A percentile compares a stretch with the other conserved stretches of the same genome.
Evolutionary conservation across 129 eudicot genomes (phyloP).

Genomic region (Heracleum sosnowskyi): DNA sequence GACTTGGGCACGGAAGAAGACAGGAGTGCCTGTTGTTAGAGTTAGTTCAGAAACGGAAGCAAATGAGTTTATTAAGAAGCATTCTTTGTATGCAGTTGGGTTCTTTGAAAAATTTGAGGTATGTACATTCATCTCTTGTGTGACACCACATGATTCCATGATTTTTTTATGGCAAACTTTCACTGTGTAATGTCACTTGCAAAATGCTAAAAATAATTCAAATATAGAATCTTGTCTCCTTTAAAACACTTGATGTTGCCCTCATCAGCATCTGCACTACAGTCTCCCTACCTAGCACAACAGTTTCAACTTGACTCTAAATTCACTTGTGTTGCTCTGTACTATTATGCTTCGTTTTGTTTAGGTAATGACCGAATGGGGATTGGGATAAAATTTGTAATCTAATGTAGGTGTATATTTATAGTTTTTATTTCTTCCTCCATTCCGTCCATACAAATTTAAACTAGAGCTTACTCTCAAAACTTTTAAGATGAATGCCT

Average conservation of each 20-base stretch:
- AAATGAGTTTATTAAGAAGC: slow-evolving; percentile 52
- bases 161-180: not conserved
- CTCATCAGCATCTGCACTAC: not conserved
- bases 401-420: not conserved
- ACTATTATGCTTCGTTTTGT: not conserved
- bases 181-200: not conserved
- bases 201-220: not conserved
- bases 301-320: too few relatives aligned
- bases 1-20: slow-evolving; percentile 87
- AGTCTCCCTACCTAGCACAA: not conserved
- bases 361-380: not conserved
- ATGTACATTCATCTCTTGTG: slow-evolving; percentile 9
- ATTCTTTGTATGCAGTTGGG: slow-evolving; percentile 50
- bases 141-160: not conserved
- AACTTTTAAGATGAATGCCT: not conserved
- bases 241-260: not conserved
- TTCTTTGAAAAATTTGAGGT: slow-evolving; percentile 72
- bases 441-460: not conserved
- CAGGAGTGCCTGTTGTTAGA: slow-evolving; percentile 70
- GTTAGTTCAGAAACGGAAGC: slow-evolving; percentile 56
- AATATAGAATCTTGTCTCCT: not conserved
- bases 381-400: not conserved
- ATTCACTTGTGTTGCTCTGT: not conserved
- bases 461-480: not conserved
- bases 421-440: not conserved